Base-by-base conservation (phyloP, 1,284 basidiomycete genomes). In the Binderoboletus segoi region DNA sequence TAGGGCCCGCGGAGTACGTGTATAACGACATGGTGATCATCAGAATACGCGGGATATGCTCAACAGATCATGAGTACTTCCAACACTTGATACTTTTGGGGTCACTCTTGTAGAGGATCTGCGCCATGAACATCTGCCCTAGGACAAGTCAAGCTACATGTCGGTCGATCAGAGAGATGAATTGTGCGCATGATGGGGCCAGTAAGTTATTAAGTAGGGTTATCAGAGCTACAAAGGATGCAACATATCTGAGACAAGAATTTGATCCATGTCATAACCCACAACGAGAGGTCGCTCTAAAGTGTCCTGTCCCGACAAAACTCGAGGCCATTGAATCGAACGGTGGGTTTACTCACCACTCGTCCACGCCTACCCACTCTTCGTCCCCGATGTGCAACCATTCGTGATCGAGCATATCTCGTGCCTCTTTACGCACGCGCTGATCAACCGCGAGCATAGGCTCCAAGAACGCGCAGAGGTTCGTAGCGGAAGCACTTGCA, bases 381-480 rank as follows among this genome's bases (percentile, higher is more conserved):
- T 73, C 75, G 24, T 76, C 74, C 21, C 72, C 67, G 33, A 81
- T 73, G 51, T 82, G 77, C 49, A 96, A 72, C 94, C 94, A 96
- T 47, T 78, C 70, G 66, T 94, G 89, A 50, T 82, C 73, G 53
- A 89, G 75, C 77, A 93, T 79, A 58, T 93, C 88, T 46, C 82
- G 76, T n/a, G 93, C 93, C 41, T 82, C 76, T 30, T 80, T 80
- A 24, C 93, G 85, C 64, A 85, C 77, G 63, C 82, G 79, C 63
- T 87, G 86, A 69, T 94, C 88, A 56, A 87, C 70, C 37, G 78
- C 72, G 50, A 96, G 80, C 93, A 95, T 94, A 30, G 92, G 92
- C 64, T 82, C 76, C 49, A 95, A 73, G 75, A 95, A 95, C 13
- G 79, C 77, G 61, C 88, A 88, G 20, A 95, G 74, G 49, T 77